phyloP scores from a whole-genome alignment of 495 filamentous ascomycete species.

The Sabuloglossum arenarium region DNA sequence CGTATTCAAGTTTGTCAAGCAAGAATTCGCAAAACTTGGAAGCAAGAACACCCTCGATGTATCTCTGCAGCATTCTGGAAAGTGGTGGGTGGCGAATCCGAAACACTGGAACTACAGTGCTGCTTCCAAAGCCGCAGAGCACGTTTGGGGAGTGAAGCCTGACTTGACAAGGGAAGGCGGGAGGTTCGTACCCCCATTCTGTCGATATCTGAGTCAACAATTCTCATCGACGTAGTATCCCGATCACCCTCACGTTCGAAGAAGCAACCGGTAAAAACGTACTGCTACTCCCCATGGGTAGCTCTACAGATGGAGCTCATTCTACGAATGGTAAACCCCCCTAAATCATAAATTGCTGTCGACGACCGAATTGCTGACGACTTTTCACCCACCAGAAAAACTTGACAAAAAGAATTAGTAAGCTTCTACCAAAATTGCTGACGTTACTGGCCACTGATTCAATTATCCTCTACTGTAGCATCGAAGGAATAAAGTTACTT shows the following conservation, averaged over 20 bases:
- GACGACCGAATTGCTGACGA: background rate
- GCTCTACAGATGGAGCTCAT: slow-evolving; percentile 88
- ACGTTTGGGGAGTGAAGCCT: slow-evolving; percentile 78
- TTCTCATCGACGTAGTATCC: slow-evolving; percentile 37
- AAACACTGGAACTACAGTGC: slow-evolving; percentile 98
- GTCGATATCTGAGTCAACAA: background rate
- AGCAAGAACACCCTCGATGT: slow-evolving; percentile 82
- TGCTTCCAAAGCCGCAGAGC: slow-evolving; percentile 76
- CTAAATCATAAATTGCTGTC: background rate
- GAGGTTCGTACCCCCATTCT: slow-evolving; percentile 28
- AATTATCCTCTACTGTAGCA: slow-evolving; percentile 14
- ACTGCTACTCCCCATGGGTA: slow-evolving; percentile 86
- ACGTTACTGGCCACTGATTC: background rate
- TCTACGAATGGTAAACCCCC: slow-evolving; percentile 43
- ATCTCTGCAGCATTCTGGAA: slow-evolving; percentile 65
- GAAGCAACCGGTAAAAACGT: slow-evolving; percentile 98
- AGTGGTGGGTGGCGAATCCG: slow-evolving; percentile 95
- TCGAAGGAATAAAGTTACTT: slow-evolving; percentile 90
- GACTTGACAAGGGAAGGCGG: slow-evolving; percentile 95
- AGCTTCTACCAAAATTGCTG: background rate
- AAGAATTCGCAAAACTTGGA: slow-evolving; percentile 58
- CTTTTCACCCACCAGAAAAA: slow-evolving; percentile 39
- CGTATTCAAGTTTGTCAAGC: slow-evolving; percentile 60
- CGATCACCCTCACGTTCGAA: slow-evolving; percentile 92
- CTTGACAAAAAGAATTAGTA: slow-evolving; percentile 80